phyloP scores from a whole-genome alignment of 2,329 filamentous ascomycete genomes.

The Neonectria hederae region DNA sequence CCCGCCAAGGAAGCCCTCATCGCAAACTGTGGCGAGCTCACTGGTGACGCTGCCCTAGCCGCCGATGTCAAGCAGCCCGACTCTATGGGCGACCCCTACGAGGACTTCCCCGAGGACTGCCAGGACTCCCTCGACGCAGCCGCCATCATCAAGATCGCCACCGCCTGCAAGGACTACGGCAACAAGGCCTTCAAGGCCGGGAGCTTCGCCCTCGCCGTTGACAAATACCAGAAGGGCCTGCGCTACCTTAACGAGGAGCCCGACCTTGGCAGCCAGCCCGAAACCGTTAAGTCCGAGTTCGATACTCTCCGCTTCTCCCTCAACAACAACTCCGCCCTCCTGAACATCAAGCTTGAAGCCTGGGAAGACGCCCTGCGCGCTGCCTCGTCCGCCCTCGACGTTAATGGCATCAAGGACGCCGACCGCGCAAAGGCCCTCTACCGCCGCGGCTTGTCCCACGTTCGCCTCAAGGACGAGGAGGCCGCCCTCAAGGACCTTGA shows the following conservation, averaged over 20 bases:
- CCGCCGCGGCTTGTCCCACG: constrained; percentile 79
- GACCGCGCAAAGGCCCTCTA: constrained; percentile 92
- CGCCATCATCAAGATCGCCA: constrained; percentile 80
- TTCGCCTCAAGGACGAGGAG: constrained; percentile 86
- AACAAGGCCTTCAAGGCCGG: constrained; percentile 91
- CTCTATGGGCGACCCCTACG: constrained; percentile 86
- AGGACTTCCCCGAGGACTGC: constrained; percentile 94
- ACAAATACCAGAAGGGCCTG: constrained; percentile 94
- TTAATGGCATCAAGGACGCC: constrained; percentile 70
- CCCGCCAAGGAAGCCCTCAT: constrained; percentile 79
- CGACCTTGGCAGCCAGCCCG: constrained; percentile 75
- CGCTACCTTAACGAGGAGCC: constrained; percentile 90
- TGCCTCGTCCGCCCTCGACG: constrained; percentile 78
- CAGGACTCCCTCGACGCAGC: constrained; percentile 68
- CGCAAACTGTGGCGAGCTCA: constrained; percentile 85
- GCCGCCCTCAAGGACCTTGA: constrained; percentile 78
- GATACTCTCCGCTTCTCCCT: constrained; percentile 82
- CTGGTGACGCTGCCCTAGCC: constrained; percentile 72
- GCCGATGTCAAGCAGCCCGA: constrained; percentile 78
- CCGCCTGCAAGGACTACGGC: constrained; percentile 88
- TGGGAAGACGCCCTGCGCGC: constrained; percentile 76
- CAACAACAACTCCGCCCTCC: constrained; percentile 87
- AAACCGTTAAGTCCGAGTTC: constrained; percentile 73
- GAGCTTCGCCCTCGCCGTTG: constrained; percentile 75
- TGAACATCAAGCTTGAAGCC: constrained; percentile 81